Conservation (phyloP, 352 stramenopile species). For the Phytophthora tubulina region DNA sequence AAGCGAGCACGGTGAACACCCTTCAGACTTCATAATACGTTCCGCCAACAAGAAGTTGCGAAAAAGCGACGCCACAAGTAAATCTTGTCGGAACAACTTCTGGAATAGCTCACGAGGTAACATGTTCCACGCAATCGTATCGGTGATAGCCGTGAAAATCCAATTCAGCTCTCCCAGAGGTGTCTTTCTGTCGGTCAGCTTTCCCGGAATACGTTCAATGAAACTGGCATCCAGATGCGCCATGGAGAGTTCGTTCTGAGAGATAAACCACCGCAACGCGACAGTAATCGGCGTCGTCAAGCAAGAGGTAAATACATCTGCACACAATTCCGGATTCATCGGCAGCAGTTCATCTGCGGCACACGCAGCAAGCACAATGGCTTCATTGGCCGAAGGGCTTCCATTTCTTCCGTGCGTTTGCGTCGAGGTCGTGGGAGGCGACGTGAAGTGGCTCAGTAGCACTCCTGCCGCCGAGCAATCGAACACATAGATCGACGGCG, state of each 20-base stretch:
- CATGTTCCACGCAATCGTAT: conserved; percentile 99
- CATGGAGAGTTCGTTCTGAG: conserved; percentile 93
- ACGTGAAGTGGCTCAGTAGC: conserved; percentile 95
- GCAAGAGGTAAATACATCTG: conserved; percentile 99
- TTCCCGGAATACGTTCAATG: conserved; percentile 92
- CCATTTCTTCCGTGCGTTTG: conserved; percentile 33
- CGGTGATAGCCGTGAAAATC: conserved; percentile 99
- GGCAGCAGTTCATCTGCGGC: conserved; percentile 95
- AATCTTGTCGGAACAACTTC: conserved; percentile 99
- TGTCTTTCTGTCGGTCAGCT: conserved; percentile 94
- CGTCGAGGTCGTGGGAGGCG: conserved; percentile 36
- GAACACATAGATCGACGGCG: conserved; percentile 97
- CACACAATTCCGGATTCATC: conserved; percentile 97
- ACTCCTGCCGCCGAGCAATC: conserved; percentile 98
- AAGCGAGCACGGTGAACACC: conserved; percentile 91
- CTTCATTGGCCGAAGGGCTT: conserved; percentile 73
- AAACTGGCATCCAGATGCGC: conserved; percentile 84
- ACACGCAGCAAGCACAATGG: conserved; percentile 97
- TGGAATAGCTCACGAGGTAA: conserved; percentile 97
- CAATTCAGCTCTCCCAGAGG: conserved; percentile 99
- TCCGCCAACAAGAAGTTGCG: conserved; percentile 98
- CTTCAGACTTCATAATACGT: conserved; percentile 95
- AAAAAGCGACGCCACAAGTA: conserved; percentile 98
- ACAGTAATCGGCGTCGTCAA: conserved; percentile 99
- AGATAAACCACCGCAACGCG: conserved; percentile 98